Evolutionary conservation across 257 asterid species (phyloP), one percentile per base, ranked within the genome.

Genomic region (Perilla frutescens): DNA sequence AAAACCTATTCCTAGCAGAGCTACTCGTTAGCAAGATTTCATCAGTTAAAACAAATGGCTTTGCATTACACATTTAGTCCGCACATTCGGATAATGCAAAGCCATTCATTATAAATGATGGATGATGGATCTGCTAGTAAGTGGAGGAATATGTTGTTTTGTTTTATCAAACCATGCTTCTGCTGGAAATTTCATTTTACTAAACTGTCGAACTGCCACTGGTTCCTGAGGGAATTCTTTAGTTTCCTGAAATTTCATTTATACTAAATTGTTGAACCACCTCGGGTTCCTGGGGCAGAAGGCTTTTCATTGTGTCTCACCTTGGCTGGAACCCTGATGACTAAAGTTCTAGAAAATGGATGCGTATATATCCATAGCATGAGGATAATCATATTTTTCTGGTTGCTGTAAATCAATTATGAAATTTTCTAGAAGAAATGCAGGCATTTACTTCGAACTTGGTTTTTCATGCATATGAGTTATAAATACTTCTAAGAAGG

Each of bases 361-460:
- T 14, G 8, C 4, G 20, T 43, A 43, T 20, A 43, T 20, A 9
- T 10, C 45, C 31, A 43, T 11, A 15, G 39, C 12, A 26, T 20
- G 26, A 20, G 26, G 26, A 20, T 26, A 34, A 12, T n/a, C 2
- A 63, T 43, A 20, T 1, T 63, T 20, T 47, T 45, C 12, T 65
- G 34, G 40, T 44, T 45, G 58, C 43, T 45, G 6, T 44, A 14
- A 47, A 47, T 48, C 4, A 34, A 34, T 34, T 34, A 34, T 4
- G 13, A 66, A 45, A 48, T 48, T 31, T 8, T 32, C 13, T 48
- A 66, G 31, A 66, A 49, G 72, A 44, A 64, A 65, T 66, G 51
- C 12, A 26, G 71, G 40, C 14, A 2, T 53, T 7, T 37, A 37
- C 26, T 11, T 26, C 8, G 10, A 36, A 37, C 40, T 51, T 10